These are phyloP conservation scores for Ustulina deusta DNA, from an alignment of 2,329 filamentous ascomycete genomes.

Conservation along the genomic window DNA sequence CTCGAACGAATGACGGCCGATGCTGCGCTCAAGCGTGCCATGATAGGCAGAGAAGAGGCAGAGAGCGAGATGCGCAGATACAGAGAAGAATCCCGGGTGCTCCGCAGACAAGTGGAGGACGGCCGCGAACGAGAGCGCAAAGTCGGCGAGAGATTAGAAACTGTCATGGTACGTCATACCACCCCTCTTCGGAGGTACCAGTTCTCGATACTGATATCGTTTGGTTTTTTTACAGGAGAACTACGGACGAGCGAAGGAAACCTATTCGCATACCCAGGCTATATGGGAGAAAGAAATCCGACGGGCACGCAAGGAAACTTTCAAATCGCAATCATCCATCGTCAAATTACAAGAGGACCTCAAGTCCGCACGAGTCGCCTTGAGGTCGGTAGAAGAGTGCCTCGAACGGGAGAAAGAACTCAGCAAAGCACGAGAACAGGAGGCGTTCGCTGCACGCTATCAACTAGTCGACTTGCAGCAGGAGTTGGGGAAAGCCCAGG, in stretches of 20 bases:
- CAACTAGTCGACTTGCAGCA: slow-evolving; percentile 74
- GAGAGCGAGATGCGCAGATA: slow-evolving; percentile 74
- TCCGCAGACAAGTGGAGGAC: slow-evolving; percentile 72
- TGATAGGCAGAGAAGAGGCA: slow-evolving; percentile 77
- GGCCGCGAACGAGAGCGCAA: slow-evolving; percentile 73
- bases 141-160: slow-evolving; percentile 74
- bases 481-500: slow-evolving; percentile 72
- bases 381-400: slow-evolving; percentile 68
- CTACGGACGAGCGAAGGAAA: slow-evolving; percentile 76
- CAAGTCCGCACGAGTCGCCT: slow-evolving; percentile 68
- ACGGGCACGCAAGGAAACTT: slow-evolving; percentile 76
- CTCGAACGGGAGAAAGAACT: slow-evolving; percentile 74
- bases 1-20: slow-evolving; percentile 74
- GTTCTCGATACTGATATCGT: slow-evolving; percentile 30
- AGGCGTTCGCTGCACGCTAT: slow-evolving; percentile 76
- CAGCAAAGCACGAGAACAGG: slow-evolving; percentile 72
- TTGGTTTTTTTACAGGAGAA: slow-evolving; percentile 67
- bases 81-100: slow-evolving; percentile 68
- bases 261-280: slow-evolving; percentile 72
- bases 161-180: slow-evolving; percentile 70
- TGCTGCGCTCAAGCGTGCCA: slow-evolving; percentile 73
- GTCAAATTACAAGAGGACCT: slow-evolving; percentile 81
- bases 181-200: not conserved
- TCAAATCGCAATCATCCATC: slow-evolving; percentile 77
- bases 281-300: slow-evolving; percentile 82